These are phyloP conservation scores for Moringa oleifera DNA, from an alignment of 345 rosid genomes.

Conservation along the genomic window DNA sequence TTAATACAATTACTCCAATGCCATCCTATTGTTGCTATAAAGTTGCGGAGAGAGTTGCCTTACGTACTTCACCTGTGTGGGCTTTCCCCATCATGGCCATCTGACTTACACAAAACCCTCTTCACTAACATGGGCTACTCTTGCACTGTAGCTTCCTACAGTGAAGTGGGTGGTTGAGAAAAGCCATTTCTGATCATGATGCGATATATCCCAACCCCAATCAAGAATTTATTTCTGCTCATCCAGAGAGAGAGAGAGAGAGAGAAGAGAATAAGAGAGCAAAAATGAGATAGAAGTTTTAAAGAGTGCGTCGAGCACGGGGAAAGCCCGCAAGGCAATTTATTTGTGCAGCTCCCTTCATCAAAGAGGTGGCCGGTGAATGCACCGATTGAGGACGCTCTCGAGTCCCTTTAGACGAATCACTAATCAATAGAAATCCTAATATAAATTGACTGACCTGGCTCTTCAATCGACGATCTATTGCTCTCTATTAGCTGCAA, in stretches of 20 bases:
- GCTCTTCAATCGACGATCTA: conserved; percentile 9
- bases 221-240: conserved; percentile 9
- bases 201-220: conserved; percentile 18
- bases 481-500: too few relatives aligned
- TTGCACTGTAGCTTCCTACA: conserved; percentile 4
- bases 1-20: too few relatives aligned
- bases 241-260: conserved; percentile 7
- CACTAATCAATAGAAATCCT: conserved; percentile 5
- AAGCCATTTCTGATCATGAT: conserved; percentile 18
- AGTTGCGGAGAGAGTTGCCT: conserved; percentile 11
- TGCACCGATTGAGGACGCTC: too few relatives aligned
- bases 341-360: too few relatives aligned
- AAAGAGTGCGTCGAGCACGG: conserved; percentile 22
- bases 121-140: conserved; percentile 9
- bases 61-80: conserved; percentile 10
- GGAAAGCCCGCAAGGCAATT: too few relatives aligned
- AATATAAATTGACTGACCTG: conserved; percentile 8
- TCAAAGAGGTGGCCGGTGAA: conserved; percentile 44
- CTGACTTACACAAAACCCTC: background rate
- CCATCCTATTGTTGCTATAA: conserved; percentile 4
- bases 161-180: conserved; percentile 45
- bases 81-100: conserved; percentile 19
- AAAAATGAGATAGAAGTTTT: conserved; percentile 14
- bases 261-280: conserved; percentile 12
- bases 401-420: conserved; percentile 7